Evolutionary conservation across 768 basidiomycete genomes (phyloP).

Genomic region (Hygrocybe punicea): DNA sequence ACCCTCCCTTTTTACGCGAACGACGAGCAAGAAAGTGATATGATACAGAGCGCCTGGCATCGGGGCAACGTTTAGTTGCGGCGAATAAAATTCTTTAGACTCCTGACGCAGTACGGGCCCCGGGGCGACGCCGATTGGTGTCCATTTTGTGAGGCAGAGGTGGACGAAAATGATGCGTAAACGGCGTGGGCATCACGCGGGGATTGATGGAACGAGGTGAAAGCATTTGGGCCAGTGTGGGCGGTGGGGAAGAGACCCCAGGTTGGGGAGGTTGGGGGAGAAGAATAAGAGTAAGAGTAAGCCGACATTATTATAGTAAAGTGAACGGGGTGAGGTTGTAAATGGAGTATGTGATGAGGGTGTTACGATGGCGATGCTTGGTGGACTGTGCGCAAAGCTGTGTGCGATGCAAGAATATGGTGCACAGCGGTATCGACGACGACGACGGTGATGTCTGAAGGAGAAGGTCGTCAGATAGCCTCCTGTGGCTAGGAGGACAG

Average conservation of each 20-base stretch:
- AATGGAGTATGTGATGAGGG: no score
- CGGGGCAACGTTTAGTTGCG: constrained; percentile 31
- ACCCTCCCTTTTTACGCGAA: no score
- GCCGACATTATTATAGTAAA: neutral
- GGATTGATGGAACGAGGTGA: constrained; percentile 53
- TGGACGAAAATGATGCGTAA: constrained; percentile 49
- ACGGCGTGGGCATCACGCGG: constrained; percentile 59
- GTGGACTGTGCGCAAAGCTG: no score
- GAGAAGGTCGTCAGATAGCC: no score
- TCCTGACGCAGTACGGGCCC: constrained; percentile 23
- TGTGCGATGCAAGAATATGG: no score
- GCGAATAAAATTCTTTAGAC: constrained; percentile 31
- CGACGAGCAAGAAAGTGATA: no score
- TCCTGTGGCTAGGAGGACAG: neutral
- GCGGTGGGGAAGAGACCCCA: constrained; percentile 59
- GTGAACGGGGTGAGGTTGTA: neutral
- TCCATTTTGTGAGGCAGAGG: constrained; percentile 11
- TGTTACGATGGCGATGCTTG: no score
- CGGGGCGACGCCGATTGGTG: neutral
- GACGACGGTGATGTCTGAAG: neutral
- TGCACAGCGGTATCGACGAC: no score
- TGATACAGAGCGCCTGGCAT: no score
- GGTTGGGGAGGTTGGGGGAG: constrained; percentile 50
- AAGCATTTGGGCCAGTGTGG: constrained; percentile 55
- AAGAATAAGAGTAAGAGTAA: constrained; percentile 46